Evolutionary conservation across 108 stramenopile species (phyloP).

Genomic region (Pseudonitzschia delicatissima): DNA sequence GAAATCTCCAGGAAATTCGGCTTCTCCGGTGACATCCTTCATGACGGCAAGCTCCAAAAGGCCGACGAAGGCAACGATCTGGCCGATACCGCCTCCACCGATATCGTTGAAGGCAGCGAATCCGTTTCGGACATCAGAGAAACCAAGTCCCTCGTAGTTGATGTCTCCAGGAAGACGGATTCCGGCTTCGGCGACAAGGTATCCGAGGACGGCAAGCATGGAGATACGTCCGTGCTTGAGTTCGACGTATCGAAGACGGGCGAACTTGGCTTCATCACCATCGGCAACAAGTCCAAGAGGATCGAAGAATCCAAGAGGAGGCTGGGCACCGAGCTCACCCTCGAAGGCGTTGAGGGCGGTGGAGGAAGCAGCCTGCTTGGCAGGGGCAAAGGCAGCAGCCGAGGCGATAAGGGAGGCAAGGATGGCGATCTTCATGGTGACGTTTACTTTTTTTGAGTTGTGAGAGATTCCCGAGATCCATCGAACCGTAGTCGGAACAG

Average conservation of each 20-base stretch:
- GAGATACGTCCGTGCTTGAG: conserved; percentile 88
- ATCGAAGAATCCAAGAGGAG: conserved; percentile 56
- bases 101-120: conserved; percentile 46
- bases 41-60: conserved; percentile 61
- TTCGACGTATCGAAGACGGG: conserved; percentile 79
- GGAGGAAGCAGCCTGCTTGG: conserved; percentile 24
- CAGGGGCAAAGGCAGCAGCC: conserved; percentile 75
- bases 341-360: conserved; percentile 65
- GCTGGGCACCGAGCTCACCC: conserved; percentile 79
- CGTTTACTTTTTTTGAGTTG: conserved; percentile 8
- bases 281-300: conserved; percentile 61
- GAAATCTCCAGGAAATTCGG: conserved; percentile 61
- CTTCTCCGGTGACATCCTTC: conserved; percentile 52
- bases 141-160: conserved; percentile 46
- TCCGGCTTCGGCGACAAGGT: conserved; percentile 63
- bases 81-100: conserved; percentile 48
- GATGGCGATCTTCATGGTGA: conserved; percentile 54
- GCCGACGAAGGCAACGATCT: conserved; percentile 64
- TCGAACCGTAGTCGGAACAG: not conserved
- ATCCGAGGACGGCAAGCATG: conserved; percentile 79
- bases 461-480: too few species aligned
- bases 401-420: conserved; percentile 67
- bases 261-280: conserved; percentile 48
- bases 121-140: conserved; percentile 43
- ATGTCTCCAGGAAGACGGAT: conserved; percentile 78